Evolutionary conservation across 805 yeast species (phyloP).

Genomic region (Blastobotrys parvus): DNA sequence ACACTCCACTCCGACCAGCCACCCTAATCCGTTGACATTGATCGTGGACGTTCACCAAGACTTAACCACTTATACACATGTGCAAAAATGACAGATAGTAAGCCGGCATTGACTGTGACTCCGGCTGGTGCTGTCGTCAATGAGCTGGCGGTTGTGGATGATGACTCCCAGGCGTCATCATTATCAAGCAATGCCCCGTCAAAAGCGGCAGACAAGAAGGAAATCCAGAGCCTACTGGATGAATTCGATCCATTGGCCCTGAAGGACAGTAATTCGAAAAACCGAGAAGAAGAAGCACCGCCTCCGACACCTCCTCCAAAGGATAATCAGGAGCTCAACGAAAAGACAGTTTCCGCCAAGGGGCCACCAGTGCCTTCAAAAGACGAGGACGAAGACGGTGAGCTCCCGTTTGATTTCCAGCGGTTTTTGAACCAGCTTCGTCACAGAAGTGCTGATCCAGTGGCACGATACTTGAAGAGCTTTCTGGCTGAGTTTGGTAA

Average conservation of each 20-base stretch:
- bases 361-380: too few species aligned
- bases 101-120: not conserved
- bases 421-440: constrained; percentile 63
- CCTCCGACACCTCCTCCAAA: too few species aligned
- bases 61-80: too few species aligned
- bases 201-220: not conserved
- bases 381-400: constrained; percentile 8
- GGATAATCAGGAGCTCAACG: too few species aligned
- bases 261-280: not conserved
- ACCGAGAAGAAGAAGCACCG: not conserved
- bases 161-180: constrained; percentile 1
- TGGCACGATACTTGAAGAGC: constrained; percentile 76
- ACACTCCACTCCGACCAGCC: too few species aligned
- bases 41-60: too few species aligned
- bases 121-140: not conserved
- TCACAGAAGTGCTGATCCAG: constrained; percentile 74
- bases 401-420: constrained; percentile 68
- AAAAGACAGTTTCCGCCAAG: not conserved
- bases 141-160: too few species aligned
- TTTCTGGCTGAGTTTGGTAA: constrained; percentile 70
- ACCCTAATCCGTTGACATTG: too few species aligned
- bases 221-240: constrained; percentile 16
- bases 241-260: constrained; percentile 22
- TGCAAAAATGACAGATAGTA: too few species aligned
- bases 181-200: not conserved